Evolutionary conservation across 2,329 filamentous ascomycete species (phyloP).

Genomic region (Stachybotrys echinatus): DNA sequence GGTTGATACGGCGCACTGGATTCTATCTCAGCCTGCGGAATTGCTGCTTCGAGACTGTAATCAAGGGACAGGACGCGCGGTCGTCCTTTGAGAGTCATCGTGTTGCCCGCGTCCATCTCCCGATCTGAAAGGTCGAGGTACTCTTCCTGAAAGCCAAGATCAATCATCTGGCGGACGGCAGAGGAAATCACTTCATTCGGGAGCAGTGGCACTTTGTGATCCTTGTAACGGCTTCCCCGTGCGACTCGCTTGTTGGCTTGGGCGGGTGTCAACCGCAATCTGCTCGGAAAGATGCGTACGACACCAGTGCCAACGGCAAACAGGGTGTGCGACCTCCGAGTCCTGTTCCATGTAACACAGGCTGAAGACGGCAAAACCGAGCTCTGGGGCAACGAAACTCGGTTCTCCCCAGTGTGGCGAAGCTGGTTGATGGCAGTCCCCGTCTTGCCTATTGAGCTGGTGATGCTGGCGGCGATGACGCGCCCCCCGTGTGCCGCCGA

Average conservation of each 20-base stretch:
- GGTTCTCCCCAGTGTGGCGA: conserved; percentile 70
- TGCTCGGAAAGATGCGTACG: conserved; percentile 60
- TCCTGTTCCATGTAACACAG: conserved; percentile 62
- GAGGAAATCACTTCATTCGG: conserved; percentile 55
- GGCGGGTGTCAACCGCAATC: conserved; percentile 48
- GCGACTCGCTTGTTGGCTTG: conserved; percentile 48
- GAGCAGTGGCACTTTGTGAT: conserved; percentile 61
- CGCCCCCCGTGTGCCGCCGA: conserved; percentile 66
- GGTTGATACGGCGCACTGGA: conserved; percentile 94
- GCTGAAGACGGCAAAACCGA: conserved; percentile 47
- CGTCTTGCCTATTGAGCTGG: conserved; percentile 69
- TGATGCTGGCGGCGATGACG: conserved; percentile 68
- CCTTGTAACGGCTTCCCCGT: conserved; percentile 54
- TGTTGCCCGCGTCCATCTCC: conserved; percentile 49
- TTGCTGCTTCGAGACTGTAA: conserved; percentile 56
- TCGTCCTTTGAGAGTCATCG: conserved; percentile 42
- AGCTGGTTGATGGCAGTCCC: conserved; percentile 64
- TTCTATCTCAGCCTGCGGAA: conserved; percentile 80
- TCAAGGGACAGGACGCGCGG: conserved; percentile 28
- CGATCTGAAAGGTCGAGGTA: conserved; percentile 48
- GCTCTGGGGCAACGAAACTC: conserved; percentile 61
- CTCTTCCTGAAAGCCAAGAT: conserved; percentile 46
- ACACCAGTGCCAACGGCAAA: conserved; percentile 61
- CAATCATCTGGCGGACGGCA: conserved; percentile 48
- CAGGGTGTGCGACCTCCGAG: conserved; percentile 56